These are phyloP conservation scores for Cardiospermum halicacabum DNA, from an alignment of 345 rosid genomes.

Conservation along the genomic window DNA sequence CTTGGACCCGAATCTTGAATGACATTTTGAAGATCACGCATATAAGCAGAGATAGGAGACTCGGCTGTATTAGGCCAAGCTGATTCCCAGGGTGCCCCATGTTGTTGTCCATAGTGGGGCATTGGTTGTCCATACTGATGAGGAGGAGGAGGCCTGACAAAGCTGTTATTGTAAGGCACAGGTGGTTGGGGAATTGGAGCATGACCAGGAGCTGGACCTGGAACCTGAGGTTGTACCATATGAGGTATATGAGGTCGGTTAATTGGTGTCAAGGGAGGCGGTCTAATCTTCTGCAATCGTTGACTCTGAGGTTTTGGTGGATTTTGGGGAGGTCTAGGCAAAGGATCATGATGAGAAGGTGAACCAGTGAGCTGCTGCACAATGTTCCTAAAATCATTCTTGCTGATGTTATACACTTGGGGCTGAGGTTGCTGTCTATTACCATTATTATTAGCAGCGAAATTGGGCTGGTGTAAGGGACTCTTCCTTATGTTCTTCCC, in stretches of 20 bases:
- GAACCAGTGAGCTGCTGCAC: slow-evolving; percentile 96
- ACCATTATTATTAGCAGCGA: slow-evolving; percentile 36
- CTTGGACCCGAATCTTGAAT: slow-evolving; percentile 40
- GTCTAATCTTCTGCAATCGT: slow-evolving; percentile 82
- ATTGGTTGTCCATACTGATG: slow-evolving; percentile 16
- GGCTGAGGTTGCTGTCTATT: slow-evolving; percentile 75
- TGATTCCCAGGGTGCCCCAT: slow-evolving; percentile 33
- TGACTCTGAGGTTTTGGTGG: slow-evolving; percentile 69
- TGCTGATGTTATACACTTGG: slow-evolving; percentile 91
- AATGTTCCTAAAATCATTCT: slow-evolving; percentile 76
- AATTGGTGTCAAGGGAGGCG: slow-evolving; percentile 67
- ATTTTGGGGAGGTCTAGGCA: slow-evolving; percentile 75
- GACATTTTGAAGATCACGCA: slow-evolving; percentile 78
- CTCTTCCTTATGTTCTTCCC: slow-evolving; percentile 86
- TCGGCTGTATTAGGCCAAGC: slow-evolving; percentile 56
- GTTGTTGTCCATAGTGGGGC: slow-evolving; percentile 39
- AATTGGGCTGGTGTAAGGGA: slow-evolving; percentile 74
- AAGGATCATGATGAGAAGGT: slow-evolving; percentile 64
- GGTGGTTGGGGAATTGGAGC: slow-evolving; percentile 29
- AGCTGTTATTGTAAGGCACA: slow-evolving; percentile 19
- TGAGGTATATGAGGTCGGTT: slow-evolving; percentile 50
- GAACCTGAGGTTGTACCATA: slow-evolving; percentile 26
- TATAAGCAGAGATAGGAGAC: slow-evolving; percentile 74
- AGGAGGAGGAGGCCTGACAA: slow-evolving; percentile 23
- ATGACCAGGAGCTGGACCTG: slow-evolving; percentile 21